These are phyloP conservation scores for Collybiopsis luxurians DNA, from an alignment of 768 basidiomycete genomes.

Conservation along the genomic window DNA sequence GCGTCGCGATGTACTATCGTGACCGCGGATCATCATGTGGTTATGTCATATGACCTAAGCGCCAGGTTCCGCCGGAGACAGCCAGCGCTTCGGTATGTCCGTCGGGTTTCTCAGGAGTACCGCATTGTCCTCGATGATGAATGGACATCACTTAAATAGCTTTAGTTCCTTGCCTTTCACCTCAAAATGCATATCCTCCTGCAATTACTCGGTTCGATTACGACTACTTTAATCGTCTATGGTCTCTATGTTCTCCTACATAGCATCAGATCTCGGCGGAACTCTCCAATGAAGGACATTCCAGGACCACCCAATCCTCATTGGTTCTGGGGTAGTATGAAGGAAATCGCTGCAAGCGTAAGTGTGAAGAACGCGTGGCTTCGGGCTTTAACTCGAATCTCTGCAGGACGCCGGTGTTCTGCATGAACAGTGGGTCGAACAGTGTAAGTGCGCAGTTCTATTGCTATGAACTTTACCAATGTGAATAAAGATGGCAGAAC, in stretches of 20 bases:
- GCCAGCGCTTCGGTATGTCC: no score
- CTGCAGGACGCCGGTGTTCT: slow-evolving; percentile 18
- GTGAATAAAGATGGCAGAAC: slow-evolving; percentile 25
- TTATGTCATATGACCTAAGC: no score
- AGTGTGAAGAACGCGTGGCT: background rate
- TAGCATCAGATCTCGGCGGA: slow-evolving; percentile 9
- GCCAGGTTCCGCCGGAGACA: no score
- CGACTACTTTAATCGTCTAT: slow-evolving; percentile 6
- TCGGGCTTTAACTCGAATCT: background rate
- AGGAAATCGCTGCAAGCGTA: slow-evolving; percentile 23
- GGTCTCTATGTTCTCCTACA: slow-evolving; percentile 15
- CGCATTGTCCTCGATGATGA: no score
- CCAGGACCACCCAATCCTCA: slow-evolving; percentile 33
- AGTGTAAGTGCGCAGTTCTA: slow-evolving; percentile 12
- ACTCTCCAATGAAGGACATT: slow-evolving; percentile 30
- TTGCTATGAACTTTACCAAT: no score
- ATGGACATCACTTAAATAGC: no score
- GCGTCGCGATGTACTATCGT: no score
- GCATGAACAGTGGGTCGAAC: slow-evolving; percentile 30
- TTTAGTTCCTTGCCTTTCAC: no score
- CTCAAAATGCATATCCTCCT: slow-evolving; percentile 4
- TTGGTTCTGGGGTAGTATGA: slow-evolving; percentile 33
- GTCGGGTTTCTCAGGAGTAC: no score
- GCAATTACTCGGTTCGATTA: slow-evolving; percentile 7
- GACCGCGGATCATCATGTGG: no score